Evolutionary conservation across 2,329 filamentous ascomycete species (phyloP).

Genomic region (Colletotrichum australisinense): DNA sequence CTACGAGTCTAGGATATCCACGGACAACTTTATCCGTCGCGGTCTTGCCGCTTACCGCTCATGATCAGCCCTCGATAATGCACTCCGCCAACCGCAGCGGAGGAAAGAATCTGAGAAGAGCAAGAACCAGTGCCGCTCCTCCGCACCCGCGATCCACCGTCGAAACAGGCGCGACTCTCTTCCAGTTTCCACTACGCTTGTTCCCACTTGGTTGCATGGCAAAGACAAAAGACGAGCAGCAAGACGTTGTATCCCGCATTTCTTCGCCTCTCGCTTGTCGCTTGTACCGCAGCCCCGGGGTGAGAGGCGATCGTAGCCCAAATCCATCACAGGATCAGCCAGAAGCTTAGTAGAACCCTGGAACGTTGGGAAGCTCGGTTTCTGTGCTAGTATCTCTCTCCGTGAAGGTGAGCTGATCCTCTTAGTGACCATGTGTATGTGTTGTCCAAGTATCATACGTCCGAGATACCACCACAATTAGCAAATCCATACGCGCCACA

Average conservation of each 20-base stretch:
- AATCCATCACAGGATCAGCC: background rate
- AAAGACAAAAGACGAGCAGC: background rate
- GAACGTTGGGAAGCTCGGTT: background rate
- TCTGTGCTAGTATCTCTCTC: background rate
- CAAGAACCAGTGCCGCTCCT: background rate
- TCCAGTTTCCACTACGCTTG: background rate
- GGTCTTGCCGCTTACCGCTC: conserved; percentile 9
- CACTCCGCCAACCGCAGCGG: conserved; percentile 3
- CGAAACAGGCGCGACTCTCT: conserved; percentile 24
- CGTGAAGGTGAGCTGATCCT: conserved; percentile 9
- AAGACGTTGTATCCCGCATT: conserved; percentile 18
- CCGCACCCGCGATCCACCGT: background rate
- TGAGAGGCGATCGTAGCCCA: background rate
- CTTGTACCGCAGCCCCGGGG: conserved; percentile 13
- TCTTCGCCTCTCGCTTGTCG: conserved; percentile 17
- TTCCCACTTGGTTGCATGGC: conserved; percentile 27
- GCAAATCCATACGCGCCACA: conserved; percentile 3
- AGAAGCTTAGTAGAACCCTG: background rate
- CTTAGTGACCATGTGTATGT: background rate
- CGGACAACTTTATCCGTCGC: background rate
- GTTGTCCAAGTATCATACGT: background rate
- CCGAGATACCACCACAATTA: conserved; percentile 15
- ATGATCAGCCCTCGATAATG: background rate
- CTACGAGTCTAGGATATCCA: background rate
- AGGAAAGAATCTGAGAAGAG: background rate